Evolutionary conservation across 495 filamentous ascomycete genomes (phyloP), one percentile per base, ranked within the genome.

Genomic region (Cercophora newfieldiana): DNA sequence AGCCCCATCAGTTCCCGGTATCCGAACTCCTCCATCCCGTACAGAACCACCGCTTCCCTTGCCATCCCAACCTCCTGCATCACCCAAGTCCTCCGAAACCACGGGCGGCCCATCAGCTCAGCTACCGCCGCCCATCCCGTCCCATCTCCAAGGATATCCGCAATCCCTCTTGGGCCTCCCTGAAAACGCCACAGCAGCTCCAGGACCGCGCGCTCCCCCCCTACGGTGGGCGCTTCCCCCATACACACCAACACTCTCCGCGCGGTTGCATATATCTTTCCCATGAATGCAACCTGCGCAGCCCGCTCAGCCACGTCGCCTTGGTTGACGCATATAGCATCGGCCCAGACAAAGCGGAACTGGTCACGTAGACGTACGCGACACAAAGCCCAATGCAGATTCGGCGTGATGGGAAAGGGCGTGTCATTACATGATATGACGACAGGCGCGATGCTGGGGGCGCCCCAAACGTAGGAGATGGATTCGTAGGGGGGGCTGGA

Each of bases 241-340:
- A 60, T 25, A 22, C 58, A 60, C 7, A 60, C 33, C 19, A 60
- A 25, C n/a, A 60, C 58, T 1, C 26, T 16, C 4, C 12, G 7
- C 16, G 58, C 58, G 16, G 4, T 21, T 4, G 31, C 7, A 19
- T 47, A 60, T 8, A 60, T 44, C 16, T 21, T n/a, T 5, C 58
- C 30, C 58, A 60, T 60, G 31, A 47, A 47, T 16, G 58, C 58
- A 7, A 60, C 58, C 21, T 60, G 58, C 1, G 58, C 30, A 22
- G 31, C 21, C 18, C 58, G 30, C 33, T 60, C 58, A 3, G 10
- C 21, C 31, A 48, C 28, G 37, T 60, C 33, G 21, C 10, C n/a
- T 18, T 60, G 30, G 58, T 60, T 60, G 58, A 60, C 48, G 58
- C 58, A 60, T 2, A 60, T 28, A 4, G 58, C 58, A 21, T 60